Evolutionary conservation across 352 stramenopile species (phyloP).

Genomic region (Phytophthora nicotianae): DNA sequence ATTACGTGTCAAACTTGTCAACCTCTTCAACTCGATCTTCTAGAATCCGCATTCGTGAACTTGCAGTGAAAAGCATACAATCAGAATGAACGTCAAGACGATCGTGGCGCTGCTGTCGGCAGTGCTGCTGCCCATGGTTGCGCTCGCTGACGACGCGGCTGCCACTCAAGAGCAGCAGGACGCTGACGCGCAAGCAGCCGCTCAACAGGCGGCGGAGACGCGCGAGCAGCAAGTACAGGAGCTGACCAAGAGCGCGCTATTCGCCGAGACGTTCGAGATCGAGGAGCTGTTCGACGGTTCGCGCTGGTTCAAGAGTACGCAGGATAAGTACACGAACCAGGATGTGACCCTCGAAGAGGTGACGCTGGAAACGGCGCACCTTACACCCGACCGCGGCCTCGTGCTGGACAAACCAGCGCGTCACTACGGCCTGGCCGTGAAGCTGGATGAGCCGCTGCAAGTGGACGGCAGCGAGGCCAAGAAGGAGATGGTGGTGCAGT

Average conservation of each 20-base stretch:
- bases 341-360: conserved; percentile 72
- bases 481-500: conserved; percentile 93
- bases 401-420: conserved; percentile 74
- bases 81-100: conserved; percentile 60
- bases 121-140: conserved; percentile 44
- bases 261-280: conserved; percentile 83
- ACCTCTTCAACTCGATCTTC: conserved; percentile 9
- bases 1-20: background rate
- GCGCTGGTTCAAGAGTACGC: conserved; percentile 84
- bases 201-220: background rate
- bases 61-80: background rate
- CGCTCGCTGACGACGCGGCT: conserved; percentile 18
- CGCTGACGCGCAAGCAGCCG: conserved; percentile 17
- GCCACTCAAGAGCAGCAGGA: conserved; percentile 13
- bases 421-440: conserved; percentile 83
- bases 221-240: conserved; percentile 56
- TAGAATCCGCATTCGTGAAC: conserved; percentile 28
- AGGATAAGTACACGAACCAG: conserved; percentile 84
- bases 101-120: conserved; percentile 50
- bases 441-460: conserved; percentile 64
- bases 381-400: conserved; percentile 69
- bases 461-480: conserved; percentile 69
- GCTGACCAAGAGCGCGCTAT: conserved; percentile 57
- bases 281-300: conserved; percentile 60
- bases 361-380: conserved; percentile 55